Conservation (phyloP, 495 filamentous ascomycete species). For the Darksidea phi region DNA sequence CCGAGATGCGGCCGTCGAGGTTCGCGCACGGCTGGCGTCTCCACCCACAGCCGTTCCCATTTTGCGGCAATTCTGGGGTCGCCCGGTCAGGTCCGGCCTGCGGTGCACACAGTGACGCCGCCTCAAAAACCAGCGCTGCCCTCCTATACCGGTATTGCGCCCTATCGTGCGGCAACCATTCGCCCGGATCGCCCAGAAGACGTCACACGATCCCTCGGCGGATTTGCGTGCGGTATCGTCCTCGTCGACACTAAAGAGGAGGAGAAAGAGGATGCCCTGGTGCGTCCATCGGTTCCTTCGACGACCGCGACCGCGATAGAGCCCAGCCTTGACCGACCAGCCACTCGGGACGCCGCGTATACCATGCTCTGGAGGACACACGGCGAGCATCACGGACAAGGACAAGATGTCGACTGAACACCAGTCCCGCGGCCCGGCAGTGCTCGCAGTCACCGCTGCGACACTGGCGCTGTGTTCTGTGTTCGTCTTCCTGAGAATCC, state of each 20-base stretch:
- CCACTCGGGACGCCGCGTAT: background rate
- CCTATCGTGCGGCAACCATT: constrained; percentile 2
- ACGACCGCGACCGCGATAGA: constrained; percentile 26
- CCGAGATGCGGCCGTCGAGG: no score
- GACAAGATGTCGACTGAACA: constrained; percentile 21
- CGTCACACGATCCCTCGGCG: background rate
- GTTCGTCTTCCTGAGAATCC: constrained; percentile 69
- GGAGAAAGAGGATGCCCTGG: constrained; percentile 11
- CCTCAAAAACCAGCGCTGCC: background rate
- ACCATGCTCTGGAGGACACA: constrained; percentile 5
- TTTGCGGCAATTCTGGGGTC: constrained; percentile 2
- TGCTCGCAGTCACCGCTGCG: constrained; percentile 71
- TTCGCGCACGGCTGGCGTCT: background rate
- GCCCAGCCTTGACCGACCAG: background rate
- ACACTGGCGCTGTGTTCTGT: constrained; percentile 65
- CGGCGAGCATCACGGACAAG: background rate
- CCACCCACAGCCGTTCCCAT: background rate
- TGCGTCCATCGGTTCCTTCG: background rate
- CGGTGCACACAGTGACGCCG: no score
- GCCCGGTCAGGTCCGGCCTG: no score
- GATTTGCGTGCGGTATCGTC: background rate
- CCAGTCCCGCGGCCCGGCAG: constrained; percentile 55
- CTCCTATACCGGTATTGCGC: constrained; percentile 3
- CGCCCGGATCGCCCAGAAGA: constrained; percentile 17
- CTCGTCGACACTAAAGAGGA: background rate